Base-by-base conservation (phyloP, 257 asterid genomes). In the Solanum infundibuliforme region DNA sequence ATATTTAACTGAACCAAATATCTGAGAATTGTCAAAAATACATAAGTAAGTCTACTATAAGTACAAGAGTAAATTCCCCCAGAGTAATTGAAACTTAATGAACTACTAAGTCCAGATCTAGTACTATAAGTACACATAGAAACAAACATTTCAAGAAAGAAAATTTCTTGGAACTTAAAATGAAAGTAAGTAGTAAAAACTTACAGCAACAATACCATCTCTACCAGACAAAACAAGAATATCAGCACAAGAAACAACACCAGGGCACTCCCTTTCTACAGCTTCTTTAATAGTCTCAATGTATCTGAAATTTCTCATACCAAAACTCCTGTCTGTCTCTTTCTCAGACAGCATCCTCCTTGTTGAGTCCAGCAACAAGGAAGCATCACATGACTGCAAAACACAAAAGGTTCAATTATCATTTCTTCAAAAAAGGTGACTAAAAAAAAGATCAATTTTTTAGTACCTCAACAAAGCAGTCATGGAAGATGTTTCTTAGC, bases 401-500 rank as follows among this genome's bases (percentile, higher is more conserved):
- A 65, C 5, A 48, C 43, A 39, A 39, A 39, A 39, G 43, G 43
- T 39, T 39, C 43, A 39, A 39, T 39, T 39, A 39, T 39, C 43
- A 39, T 39, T 39, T 39, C 43, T 39, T 39, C 85, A 81, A 14
- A 25, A 81, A 79, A 18, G 36, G 27, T 25, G 16, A 1, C 85
- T 1, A 7, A 34, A 12, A 52, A 39, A 31, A 31, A 31, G 32
- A 31, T 31, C 29, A 29, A 29, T 29, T 29, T 29, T 29, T 29
- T 29, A 39, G n/a, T 87, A 95, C 99, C 98, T 95, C 95, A 46
- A 97, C 99, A 81, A 92, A 92, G 94, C 99, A 97, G 96, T 97
- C 99, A 83, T 97, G 99, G 94, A 97, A 97, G 87, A 97, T 94
- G 93, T 97, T 97, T 85, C 99, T 93, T 83, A 97, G 98, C 99